A percentile compares a stretch with the other conserved stretches of the same genome.
These are phyloP conservation scores for Cucurbita pepo DNA, from an alignment of 306 rosid species.

Conservation along the genomic window DNA sequence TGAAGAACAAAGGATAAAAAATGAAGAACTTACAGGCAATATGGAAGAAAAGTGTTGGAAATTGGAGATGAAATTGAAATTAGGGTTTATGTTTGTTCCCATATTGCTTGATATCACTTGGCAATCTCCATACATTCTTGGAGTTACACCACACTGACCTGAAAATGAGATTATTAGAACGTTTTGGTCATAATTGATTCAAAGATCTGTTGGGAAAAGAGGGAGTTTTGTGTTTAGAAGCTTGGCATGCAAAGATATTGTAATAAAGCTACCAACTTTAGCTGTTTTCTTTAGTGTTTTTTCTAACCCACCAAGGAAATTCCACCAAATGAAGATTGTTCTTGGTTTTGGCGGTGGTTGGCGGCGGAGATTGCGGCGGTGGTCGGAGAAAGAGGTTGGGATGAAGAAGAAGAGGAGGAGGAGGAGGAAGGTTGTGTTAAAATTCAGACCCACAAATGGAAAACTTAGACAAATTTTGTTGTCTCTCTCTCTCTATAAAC, in stretches of 20 bases:
- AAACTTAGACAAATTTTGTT: not conserved
- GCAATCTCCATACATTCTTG: slow-evolving; percentile 70
- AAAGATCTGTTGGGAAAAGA: not conserved
- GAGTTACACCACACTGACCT: not conserved
- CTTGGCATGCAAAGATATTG: not conserved
- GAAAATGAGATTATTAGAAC: not conserved
- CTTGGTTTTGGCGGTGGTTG: no score
- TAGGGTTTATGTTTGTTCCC: slow-evolving; percentile 72
- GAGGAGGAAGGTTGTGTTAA: not conserved
- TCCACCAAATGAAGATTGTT: not conserved
- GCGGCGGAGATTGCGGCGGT: no score
- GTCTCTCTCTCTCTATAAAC: not conserved
- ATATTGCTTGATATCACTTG: slow-evolving; percentile 69
- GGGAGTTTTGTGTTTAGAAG: not conserved
- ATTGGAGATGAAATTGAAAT: slow-evolving; percentile 63
- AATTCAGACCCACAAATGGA: not conserved
- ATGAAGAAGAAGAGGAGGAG: not conserved
- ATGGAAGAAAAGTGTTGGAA: slow-evolving; percentile 50
- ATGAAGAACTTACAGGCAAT: slow-evolving; percentile 16
- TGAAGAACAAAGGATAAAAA: not conserved
- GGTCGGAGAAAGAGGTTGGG: not conserved
- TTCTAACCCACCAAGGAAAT: not conserved
- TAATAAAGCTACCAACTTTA: not conserved
- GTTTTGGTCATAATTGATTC: not conserved
- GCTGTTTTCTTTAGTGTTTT: not conserved